phyloP scores from a whole-genome alignment of 192 early-diverging fungal species.

The Backusella australiensis region DNA sequence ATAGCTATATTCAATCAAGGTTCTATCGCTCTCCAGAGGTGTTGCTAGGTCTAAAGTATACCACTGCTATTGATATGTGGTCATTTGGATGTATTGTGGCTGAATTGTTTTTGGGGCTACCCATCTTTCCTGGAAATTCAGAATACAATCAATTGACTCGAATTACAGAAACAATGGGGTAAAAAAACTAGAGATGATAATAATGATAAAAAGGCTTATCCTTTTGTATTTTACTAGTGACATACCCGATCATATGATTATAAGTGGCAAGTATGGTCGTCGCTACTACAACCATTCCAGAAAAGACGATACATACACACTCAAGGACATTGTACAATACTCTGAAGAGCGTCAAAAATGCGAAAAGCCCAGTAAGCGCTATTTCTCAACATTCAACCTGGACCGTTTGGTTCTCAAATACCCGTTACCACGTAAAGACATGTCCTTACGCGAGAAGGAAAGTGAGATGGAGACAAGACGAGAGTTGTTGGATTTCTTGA shows the following conservation, averaged over 20 bases:
- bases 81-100: slow-evolving; percentile 97
- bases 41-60: slow-evolving; percentile 88
- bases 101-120: slow-evolving; percentile 94
- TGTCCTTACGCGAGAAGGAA: background rate
- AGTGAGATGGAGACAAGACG: slow-evolving; percentile 8
- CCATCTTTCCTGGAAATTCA: slow-evolving; percentile 93
- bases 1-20: slow-evolving; percentile 98
- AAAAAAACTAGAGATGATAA: slow-evolving; percentile 10
- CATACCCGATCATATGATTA: slow-evolving; percentile 34
- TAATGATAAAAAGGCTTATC: background rate
- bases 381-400: slow-evolving; percentile 14
- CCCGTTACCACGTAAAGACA: background rate
- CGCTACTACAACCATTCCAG: slow-evolving; percentile 76
- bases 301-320: slow-evolving; percentile 9
- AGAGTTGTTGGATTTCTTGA: slow-evolving; percentile 11
- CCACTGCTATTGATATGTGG: slow-evolving; percentile 98
- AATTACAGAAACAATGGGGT: slow-evolving; percentile 92
- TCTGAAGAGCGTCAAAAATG: slow-evolving; percentile 8
- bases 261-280: slow-evolving; percentile 78
- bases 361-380: slow-evolving; percentile 22
- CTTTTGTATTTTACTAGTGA: background rate
- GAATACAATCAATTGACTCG: slow-evolving; percentile 96
- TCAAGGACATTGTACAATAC: slow-evolving; percentile 13
- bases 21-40: slow-evolving; percentile 98
- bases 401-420: slow-evolving; percentile 9